Evolutionary conservation across 2,329 filamentous ascomycete species (phyloP), one percentile per base, ranked within the genome.

Genomic region (Venturiaceae sp.): DNA sequence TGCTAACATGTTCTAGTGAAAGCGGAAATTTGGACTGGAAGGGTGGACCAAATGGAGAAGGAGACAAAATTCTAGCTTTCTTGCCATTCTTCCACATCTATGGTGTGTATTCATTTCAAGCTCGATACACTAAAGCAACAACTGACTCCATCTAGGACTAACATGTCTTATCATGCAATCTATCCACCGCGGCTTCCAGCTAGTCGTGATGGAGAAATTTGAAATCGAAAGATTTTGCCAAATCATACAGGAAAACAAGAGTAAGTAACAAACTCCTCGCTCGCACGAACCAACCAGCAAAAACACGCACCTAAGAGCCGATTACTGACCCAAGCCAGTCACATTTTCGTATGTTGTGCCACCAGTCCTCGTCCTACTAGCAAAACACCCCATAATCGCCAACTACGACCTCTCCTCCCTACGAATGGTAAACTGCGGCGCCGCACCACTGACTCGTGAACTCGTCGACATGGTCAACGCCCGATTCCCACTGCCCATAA

Each of bases 371-470:
- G 80, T 97, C 8, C 80, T 86, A 0, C 81, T 97, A 1, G 83
- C 86, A 63, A 96, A 96, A 71, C 82, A 88, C 64, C 90, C 91
- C 0, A 67, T 84, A 3, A 85, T 96, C 7, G 80, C 82, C 57
- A 87, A 90, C 62, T 96, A 95, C 73, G 84, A 97, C 70, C 77
- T 97, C 44, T 85, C 83, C 16, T 84, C 81, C 4, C 68, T 97
- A 26, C 86, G 88, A 50, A 92, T 92, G 82, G 78, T 96, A 77
- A 94, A 91, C 72, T 92, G 84, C 0, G 92, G 89, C 26, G 92
- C 92, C 0, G 92, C 92, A 0, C 92, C 92, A 0, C 76, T 96
- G 41, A 92, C 90, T 0, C 76, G 78, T 33, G 90, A 96, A 62
- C 80, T 97, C 2, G 87, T 92, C 1, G 83, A 90, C 58, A 81